These are phyloP conservation scores for Candida corydali DNA, from an alignment of 805 yeast species.

Conservation along the genomic window DNA sequence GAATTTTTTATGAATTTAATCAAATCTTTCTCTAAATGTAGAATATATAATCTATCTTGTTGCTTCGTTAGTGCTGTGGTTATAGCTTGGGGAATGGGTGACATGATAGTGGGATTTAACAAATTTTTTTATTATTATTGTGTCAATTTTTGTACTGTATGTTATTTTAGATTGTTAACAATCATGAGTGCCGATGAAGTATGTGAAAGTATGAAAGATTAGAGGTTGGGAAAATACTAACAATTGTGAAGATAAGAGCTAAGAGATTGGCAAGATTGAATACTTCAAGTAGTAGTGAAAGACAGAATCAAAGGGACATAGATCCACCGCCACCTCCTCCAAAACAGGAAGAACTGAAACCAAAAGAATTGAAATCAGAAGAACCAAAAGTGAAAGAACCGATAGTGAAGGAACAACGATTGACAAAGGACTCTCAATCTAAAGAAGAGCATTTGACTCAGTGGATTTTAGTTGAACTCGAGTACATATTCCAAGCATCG, in stretches of 20 bases:
- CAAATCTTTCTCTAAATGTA: conserved; percentile 19
- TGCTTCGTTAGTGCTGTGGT: conserved; percentile 17
- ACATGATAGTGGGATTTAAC: not conserved
- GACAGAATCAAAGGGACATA: not conserved
- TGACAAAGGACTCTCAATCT: conserved; percentile 5
- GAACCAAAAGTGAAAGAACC: not conserved
- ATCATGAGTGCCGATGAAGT: conserved; percentile 15
- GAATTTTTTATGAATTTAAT: conserved; percentile 14
- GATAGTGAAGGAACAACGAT: not conserved
- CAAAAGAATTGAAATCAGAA: not conserved
- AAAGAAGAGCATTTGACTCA: conserved; percentile 21
- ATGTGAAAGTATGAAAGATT: conserved; percentile 7
- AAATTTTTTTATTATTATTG: not conserved
- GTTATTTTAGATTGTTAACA: not conserved
- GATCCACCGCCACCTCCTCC: not conserved
- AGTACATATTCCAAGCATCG: conserved; percentile 32
- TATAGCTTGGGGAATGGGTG: conserved; percentile 15
- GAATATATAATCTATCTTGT: conserved; percentile 17
- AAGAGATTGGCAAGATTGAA: conserved; percentile 51
- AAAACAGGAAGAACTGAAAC: not conserved
- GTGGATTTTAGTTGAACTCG: conserved; percentile 42
- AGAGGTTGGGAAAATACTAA: conserved; percentile 2
- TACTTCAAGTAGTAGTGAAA: conserved; percentile 6
- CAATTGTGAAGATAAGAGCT: conserved; percentile 37
- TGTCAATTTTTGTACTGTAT: not conserved